Conservation (phyloP, 2,329 filamentous ascomycete genomes). For the Cercospora sp. region DNA sequence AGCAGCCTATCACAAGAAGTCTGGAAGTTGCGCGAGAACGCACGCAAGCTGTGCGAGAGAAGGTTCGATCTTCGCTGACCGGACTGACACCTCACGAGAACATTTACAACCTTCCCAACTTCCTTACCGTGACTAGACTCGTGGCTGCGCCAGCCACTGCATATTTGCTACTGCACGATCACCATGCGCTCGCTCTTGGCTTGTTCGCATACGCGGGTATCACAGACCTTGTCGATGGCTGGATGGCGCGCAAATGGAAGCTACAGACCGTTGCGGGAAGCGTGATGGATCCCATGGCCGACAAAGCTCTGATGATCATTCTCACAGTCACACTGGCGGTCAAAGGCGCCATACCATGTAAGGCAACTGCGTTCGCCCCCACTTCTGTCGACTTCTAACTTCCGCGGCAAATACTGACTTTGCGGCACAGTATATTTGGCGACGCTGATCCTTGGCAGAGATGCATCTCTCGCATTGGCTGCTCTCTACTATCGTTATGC, state of each 20-base stretch:
- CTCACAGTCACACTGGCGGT: constrained; percentile 80
- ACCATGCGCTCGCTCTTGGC: constrained; percentile 73
- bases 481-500: constrained; percentile 97
- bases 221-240: constrained; percentile 90
- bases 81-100: constrained; percentile 67
- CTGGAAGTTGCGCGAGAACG: constrained; percentile 33
- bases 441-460: constrained; percentile 84
- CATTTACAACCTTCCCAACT: constrained; percentile 95
- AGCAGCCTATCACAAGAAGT: constrained; percentile 27
- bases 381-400: constrained; percentile 10
- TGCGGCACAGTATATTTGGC: constrained; percentile 71
- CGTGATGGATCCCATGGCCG: constrained; percentile 93
- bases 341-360: constrained; percentile 78
- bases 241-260: constrained; percentile 84
- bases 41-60: constrained; percentile 34
- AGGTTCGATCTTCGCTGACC: constrained; percentile 36
- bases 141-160: constrained; percentile 80
- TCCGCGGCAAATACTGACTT: constrained; percentile 18
- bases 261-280: constrained; percentile 91
- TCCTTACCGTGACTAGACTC: constrained; percentile 84
- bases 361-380: constrained; percentile 34
- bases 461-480: constrained; percentile 76
- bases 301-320: constrained; percentile 94
- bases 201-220: constrained; percentile 91
- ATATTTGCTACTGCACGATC: constrained; percentile 82